Conservation (phyloP, 140 eudicot species). For the Ambrosia hybrid region DNA sequence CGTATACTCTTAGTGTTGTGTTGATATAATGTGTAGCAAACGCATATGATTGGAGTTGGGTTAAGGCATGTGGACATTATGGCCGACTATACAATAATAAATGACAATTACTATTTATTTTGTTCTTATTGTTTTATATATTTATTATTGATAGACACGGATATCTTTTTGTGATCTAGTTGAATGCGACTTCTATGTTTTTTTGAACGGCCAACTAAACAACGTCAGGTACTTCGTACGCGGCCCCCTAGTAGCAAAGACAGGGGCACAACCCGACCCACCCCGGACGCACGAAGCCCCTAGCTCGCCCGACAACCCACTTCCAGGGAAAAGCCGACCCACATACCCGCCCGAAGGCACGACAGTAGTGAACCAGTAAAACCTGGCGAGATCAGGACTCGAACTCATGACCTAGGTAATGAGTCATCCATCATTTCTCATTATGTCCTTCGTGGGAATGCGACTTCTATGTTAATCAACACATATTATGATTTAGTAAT, state of each 20-base stretch:
- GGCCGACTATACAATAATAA: neutral
- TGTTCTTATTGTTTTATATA: constrained; percentile 1
- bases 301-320: too few relatives aligned
- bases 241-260: too few relatives aligned
- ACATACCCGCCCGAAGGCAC: too few relatives aligned
- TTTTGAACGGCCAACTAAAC: too few relatives aligned
- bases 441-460: neutral
- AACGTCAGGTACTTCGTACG: too few relatives aligned
- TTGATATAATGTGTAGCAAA: neutral
- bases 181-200: neutral
- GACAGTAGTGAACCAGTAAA: too few relatives aligned
- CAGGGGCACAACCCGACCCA: too few relatives aligned
- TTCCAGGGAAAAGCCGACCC: too few relatives aligned
- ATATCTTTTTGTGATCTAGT: constrained; percentile 14
- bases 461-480: constrained; percentile 2
- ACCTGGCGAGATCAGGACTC: too few relatives aligned
- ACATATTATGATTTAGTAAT: neutral
- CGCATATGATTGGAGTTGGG: constrained; percentile 9
- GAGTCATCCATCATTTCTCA: too few relatives aligned
- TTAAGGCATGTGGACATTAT: constrained; percentile 4
- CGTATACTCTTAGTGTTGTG: neutral
- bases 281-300: too few relatives aligned
- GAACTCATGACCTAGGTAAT: too few relatives aligned
- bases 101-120: constrained; percentile 10
- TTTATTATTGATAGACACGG: constrained; percentile 11